Conservation (phyloP, 345 rosid genomes). For the Eucalyptus pumila region DNA sequence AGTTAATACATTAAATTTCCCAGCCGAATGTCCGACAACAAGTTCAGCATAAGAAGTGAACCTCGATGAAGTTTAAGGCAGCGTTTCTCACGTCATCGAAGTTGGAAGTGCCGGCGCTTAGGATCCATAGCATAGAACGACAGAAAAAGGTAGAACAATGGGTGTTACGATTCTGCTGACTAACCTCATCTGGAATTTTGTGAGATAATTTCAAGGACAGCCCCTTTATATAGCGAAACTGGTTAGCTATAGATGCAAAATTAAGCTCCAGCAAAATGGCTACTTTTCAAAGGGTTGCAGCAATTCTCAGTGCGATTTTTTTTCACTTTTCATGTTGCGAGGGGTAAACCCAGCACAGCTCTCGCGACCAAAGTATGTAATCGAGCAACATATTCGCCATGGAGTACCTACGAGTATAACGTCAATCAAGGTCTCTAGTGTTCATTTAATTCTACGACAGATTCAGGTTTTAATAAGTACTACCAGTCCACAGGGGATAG, state of each 20-base stretch:
- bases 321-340: background rate
- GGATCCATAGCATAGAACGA: background rate
- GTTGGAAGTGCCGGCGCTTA: background rate
- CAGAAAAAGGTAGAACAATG: background rate
- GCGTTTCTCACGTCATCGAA: background rate
- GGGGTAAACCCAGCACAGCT: background rate
- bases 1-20: background rate
- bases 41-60: background rate
- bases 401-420: background rate
- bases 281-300: background rate
- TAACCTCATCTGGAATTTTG: background rate
- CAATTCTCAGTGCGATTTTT: background rate
- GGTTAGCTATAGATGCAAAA: background rate
- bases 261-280: background rate
- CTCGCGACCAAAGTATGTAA: background rate
- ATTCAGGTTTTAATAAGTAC: background rate
- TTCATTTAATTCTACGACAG: background rate
- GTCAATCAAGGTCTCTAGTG: background rate
- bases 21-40: background rate
- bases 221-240: background rate
- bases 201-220: background rate
- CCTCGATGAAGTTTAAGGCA: background rate
- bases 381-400: background rate
- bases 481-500: background rate
- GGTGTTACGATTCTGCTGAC: background rate